Evolutionary conservation across 306 rosid genomes (phyloP).

Genomic region (Prunus mira): DNA sequence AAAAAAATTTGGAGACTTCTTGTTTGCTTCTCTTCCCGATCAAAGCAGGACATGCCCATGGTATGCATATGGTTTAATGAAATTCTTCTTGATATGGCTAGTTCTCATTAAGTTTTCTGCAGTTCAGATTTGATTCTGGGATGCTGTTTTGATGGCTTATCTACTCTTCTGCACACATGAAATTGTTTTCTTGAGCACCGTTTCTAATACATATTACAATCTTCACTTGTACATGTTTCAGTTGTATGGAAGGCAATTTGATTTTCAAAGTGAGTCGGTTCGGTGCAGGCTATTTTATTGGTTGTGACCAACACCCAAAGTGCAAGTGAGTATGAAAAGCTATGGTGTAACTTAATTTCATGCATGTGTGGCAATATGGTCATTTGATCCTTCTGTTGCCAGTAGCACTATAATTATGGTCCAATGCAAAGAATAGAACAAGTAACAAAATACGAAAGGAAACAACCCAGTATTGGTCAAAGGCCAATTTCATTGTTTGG

Average conservation of each 20-base stretch:
- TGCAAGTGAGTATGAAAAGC: slow-evolving; percentile 79
- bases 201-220: slow-evolving; percentile 15
- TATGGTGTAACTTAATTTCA: background rate
- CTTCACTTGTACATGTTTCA: slow-evolving; percentile 39
- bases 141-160: slow-evolving; percentile 2
- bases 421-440: background rate
- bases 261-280: slow-evolving; percentile 91
- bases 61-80: slow-evolving; percentile 32
- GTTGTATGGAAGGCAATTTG: slow-evolving; percentile 83
- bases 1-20: slow-evolving; percentile 65
- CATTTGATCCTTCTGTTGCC: background rate
- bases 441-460: too few relatives aligned
- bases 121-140: slow-evolving; percentile 1
- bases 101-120: background rate
- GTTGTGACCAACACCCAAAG: slow-evolving; percentile 90
- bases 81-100: background rate
- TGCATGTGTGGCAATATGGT: background rate
- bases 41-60: slow-evolving; percentile 78
- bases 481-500: background rate
- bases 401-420: background rate
- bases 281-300: slow-evolving; percentile 90
- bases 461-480: background rate
- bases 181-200: background rate
- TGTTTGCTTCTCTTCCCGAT: slow-evolving; percentile 68
- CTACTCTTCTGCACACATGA: slow-evolving; percentile 9